These are phyloP conservation scores for Rugonectria rugulosa DNA, from an alignment of 2,329 filamentous ascomycete genomes.

Conservation along the genomic window DNA sequence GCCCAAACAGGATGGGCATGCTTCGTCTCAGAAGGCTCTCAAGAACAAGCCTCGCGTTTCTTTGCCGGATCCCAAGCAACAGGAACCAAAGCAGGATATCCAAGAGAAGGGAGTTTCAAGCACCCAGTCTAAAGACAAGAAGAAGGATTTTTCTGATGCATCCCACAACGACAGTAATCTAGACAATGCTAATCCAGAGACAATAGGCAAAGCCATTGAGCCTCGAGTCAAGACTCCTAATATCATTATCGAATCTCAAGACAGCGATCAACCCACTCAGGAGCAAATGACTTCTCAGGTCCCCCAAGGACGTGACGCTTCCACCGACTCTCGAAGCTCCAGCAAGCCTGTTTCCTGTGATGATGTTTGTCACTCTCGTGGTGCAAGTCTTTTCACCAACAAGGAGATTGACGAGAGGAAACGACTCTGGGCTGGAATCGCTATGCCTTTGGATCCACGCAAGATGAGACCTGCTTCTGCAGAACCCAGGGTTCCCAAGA, in stretches of 20 bases:
- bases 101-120: not conserved
- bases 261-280: not conserved
- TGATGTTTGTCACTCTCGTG: constrained; percentile 24
- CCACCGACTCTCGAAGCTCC: not conserved
- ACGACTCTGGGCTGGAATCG: constrained; percentile 45
- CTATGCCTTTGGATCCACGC: constrained; percentile 42
- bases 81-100: not conserved
- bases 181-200: not conserved
- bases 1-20: not conserved
- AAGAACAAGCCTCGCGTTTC: not conserved
- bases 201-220: not conserved
- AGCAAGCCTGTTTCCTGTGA: not conserved
- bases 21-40: not conserved
- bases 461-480: constrained; percentile 21
- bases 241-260: not conserved
- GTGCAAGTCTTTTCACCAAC: constrained; percentile 38
- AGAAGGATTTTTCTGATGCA: not conserved
- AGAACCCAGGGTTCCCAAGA: constrained; percentile 5
- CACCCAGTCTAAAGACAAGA: not conserved
- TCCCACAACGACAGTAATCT: not conserved
- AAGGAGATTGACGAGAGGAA: constrained; percentile 42
- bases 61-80: not conserved
- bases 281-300: not conserved
- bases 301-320: no score
- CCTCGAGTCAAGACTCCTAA: not conserved